Percentiles rank a stretch among this genome's conserved stretches.
phyloP scores from a whole-genome alignment of 305 asterid species.

The Fraxinus nigra region DNA sequence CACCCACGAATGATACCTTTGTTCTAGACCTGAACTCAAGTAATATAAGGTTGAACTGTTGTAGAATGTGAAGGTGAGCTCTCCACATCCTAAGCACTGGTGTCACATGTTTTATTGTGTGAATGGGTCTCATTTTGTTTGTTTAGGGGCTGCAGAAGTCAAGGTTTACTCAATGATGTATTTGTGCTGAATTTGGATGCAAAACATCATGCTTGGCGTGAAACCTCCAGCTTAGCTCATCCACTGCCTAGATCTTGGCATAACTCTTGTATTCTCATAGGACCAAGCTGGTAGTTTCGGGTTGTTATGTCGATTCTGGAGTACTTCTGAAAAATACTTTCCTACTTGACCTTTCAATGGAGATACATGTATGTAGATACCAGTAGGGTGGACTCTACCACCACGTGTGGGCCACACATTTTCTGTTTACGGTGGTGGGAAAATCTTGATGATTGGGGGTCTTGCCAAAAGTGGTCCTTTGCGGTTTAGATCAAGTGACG shows the following conservation, averaged over 20 bases:
- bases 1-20: slow-evolving; percentile 88
- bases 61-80: slow-evolving; percentile 61
- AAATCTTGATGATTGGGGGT: slow-evolving; percentile 89
- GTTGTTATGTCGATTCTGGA: slow-evolving; percentile 89
- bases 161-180: not conserved
- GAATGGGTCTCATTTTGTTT: not conserved
- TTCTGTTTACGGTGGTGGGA: slow-evolving; percentile 74
- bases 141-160: not conserved
- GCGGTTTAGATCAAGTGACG: too few species aligned
- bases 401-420: slow-evolving; percentile 80
- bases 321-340: slow-evolving; percentile 76
- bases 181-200: not conserved
- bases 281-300: slow-evolving; percentile 76
- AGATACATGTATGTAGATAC: slow-evolving; percentile 83
- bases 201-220: not conserved
- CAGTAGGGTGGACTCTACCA: slow-evolving; percentile 82
- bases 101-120: slow-evolving; percentile 6
- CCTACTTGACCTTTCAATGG: slow-evolving; percentile 73
- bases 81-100: slow-evolving; percentile 35
- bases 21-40: slow-evolving; percentile 76
- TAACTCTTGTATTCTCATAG: slow-evolving; percentile 86
- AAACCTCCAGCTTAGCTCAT: not conserved
- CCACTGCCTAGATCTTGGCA: slow-evolving; percentile 44
- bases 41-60: slow-evolving; percentile 59
- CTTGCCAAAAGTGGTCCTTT: slow-evolving; percentile 83